phyloP scores from a whole-genome alignment of 257 asterid species.

The Parsonsia alboflavescens region DNA sequence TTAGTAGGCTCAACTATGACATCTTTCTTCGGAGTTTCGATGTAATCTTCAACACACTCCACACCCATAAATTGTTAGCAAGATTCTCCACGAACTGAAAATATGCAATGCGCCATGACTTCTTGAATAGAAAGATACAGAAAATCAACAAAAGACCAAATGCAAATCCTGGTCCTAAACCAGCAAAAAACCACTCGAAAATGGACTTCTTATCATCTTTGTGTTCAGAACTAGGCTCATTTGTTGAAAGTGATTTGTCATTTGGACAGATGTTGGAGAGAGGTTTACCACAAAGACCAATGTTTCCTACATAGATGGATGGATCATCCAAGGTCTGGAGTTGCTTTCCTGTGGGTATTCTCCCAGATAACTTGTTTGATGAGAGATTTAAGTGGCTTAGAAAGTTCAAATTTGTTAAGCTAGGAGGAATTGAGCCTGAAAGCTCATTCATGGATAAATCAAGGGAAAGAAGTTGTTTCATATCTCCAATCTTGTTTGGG shows the following conservation, averaged over 20 bases:
- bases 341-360: constrained; percentile 31
- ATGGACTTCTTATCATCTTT: neutral
- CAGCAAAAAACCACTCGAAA: neutral
- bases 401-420: constrained; percentile 20
- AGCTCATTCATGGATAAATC: constrained; percentile 31
- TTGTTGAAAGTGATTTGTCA: neutral
- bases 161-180: too few species aligned
- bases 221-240: neutral
- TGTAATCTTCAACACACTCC: too few species aligned
- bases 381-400: constrained; percentile 32
- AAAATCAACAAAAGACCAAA: too few species aligned
- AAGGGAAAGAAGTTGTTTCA: constrained; percentile 21
- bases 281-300: constrained; percentile 5
- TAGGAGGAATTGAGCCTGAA: constrained; percentile 24
- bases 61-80: too few species aligned
- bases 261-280: neutral
- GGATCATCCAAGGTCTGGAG: constrained; percentile 19
- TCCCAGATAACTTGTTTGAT: constrained; percentile 25
- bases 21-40: too few species aligned
- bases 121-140: too few species aligned
- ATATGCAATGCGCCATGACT: too few species aligned
- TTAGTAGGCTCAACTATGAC: too few species aligned
- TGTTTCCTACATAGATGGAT: neutral
- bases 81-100: too few species aligned
- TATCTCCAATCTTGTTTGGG: constrained; percentile 20